Evolutionary conservation across 495 filamentous ascomycete genomes (phyloP).

Genomic region (Endocarpon pusillum): DNA sequence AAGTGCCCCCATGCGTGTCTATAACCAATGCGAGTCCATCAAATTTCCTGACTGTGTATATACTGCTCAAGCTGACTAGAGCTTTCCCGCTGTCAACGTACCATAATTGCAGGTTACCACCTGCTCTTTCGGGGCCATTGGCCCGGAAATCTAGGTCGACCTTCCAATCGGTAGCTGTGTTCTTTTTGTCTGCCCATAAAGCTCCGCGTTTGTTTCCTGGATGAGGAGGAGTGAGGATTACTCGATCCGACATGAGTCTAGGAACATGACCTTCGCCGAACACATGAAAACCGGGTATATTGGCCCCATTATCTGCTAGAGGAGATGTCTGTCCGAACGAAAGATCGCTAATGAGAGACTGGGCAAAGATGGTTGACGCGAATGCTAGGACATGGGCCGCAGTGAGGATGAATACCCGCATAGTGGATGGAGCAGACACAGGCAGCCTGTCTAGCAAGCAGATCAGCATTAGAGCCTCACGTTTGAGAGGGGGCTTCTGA

Average conservation of each 20-base stretch:
- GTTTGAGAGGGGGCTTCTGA: too few relatives aligned
- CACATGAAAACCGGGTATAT: constrained; percentile 48
- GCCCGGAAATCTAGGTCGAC: constrained; percentile 76
- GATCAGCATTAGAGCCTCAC: too few relatives aligned
- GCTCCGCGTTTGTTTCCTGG: constrained; percentile 76
- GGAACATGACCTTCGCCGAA: constrained; percentile 55
- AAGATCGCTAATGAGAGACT: too few relatives aligned
- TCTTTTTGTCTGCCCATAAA: constrained; percentile 56
- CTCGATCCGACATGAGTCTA: constrained; percentile 65
- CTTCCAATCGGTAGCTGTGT: constrained; percentile 49
- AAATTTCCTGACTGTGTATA: constrained; percentile 68
- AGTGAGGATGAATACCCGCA: too few relatives aligned
- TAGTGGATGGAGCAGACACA: too few relatives aligned
- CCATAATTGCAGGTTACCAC: constrained; percentile 90
- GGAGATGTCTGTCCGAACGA: constrained; percentile 1
- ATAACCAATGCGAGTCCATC: constrained; percentile 78
- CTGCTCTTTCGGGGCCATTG: constrained; percentile 66
- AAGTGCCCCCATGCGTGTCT: constrained; percentile 74
- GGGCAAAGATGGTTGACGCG: too few relatives aligned
- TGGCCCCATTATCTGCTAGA: constrained; percentile 36
- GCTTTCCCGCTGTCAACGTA: constrained; percentile 55
- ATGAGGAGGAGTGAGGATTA: constrained; percentile 78
- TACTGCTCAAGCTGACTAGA: constrained; percentile 47
- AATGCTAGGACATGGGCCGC: too few relatives aligned
- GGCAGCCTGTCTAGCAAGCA: too few relatives aligned